Evolutionary conservation across 306 rosid species (phyloP), one percentile per base, ranked within the genome.

Genomic region (Morella rubra): DNA sequence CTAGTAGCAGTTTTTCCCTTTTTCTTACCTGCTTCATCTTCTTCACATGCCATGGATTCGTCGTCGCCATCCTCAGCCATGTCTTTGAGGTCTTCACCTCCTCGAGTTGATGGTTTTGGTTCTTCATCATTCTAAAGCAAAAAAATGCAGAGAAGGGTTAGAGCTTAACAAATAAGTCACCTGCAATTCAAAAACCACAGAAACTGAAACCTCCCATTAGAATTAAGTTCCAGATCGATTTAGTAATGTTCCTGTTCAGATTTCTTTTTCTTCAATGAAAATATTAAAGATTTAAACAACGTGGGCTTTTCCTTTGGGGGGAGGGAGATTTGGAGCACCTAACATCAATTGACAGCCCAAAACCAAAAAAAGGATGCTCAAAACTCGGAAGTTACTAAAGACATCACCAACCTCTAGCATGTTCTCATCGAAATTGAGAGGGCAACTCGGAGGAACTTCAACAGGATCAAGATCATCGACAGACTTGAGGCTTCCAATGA

Each of bases 401-500:
- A 7, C 69, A 71, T 47, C 37, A 71, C 90, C 66, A 40, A 95
- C 97, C 97, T 90, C 88, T n/a, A 68, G 60, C 89, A 89, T 86
- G 7, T 50, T 77, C 73, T 87, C 89, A 49, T 88, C 91, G 61
- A 93, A 87, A 76, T 76, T 85, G 56, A 88, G 80, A 1, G 97
- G 96, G 53, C 80, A 44, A 79, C 87, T 85, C 3, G 98, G 75
- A 67, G 97, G 98, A 81, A 96, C 96, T 86, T 91, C 97, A 82
- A 93, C 93, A 32, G 96, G 90, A 78, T 88, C 84, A 67, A 91
- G 86, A 81, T 91, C 97, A 73, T 85, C 75, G 7, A 87, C 87
- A 15, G 97, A 79, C 84, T 89, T 91, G 79, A 96, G 98, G 89
- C 91, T 89, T 75, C 98, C 98, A 6, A 96, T 96, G 84, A 83